Evolutionary conservation across 257 asterid genomes (phyloP), one percentile per base, ranked within the genome.

Genomic region (Nicotiana attenuata): DNA sequence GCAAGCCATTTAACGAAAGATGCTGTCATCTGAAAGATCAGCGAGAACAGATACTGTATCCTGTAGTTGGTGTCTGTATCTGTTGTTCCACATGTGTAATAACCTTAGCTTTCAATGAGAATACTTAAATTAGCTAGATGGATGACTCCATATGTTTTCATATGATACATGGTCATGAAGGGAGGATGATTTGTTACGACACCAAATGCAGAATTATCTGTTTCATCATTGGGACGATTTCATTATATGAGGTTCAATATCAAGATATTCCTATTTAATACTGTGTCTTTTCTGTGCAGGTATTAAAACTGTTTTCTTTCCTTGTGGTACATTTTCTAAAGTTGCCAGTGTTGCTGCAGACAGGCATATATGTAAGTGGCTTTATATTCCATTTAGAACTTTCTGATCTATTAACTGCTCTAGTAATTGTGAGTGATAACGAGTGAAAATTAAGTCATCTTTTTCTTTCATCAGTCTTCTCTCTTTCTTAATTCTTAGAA

Each of bases 281-380:
- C 8, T 11, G 8, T 19, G 17, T 52, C 57, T 75, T 75, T 75
- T 7, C 80, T 81, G 63, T 90, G 89, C 94, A 94, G 98, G 98
- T 87, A 38, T 94, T 56, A 94, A 93, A 81, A 94, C 98, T 77
- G 26, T 81, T 82, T 65, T 91, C 82, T 94, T 88, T 75, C 98
- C 98, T 38, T 94, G 98, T 85, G 94, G 96, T 83, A 89, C 98
- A 60, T 81, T 94, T 82, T 94, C 98, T 45, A 90, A 89, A 85
- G 84, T 94, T 86, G 97, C 98, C 80, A 87, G 97, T 3, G 96
- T 84, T 78, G 93, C 97, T 33, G 85, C 78, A 20, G 85, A 91
- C 85, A 88, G 93, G 87, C 91, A 90, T 82, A 83, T 93, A 77
- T 91, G 98, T 94, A 88, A 93, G 98, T 91, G 78, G 60, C 84